Conservation (phyloP, 768 basidiomycete genomes). For the Termitomyces sp. region DNA sequence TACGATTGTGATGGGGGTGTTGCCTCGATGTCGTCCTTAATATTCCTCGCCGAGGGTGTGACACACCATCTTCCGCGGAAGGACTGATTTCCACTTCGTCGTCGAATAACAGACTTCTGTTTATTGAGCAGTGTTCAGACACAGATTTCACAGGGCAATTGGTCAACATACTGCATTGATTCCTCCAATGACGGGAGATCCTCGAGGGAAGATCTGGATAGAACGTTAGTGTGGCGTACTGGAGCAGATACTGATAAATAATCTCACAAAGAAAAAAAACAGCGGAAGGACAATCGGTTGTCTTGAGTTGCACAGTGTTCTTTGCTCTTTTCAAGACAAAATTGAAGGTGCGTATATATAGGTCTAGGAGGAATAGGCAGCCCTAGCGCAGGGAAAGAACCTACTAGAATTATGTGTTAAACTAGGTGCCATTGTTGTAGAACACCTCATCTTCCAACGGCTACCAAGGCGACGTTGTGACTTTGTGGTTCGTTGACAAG, state of each 20-base stretch:
- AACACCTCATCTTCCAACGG: too few relatives aligned
- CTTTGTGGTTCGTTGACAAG: too few relatives aligned
- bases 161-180: neutral
- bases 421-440: neutral
- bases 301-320: neutral
- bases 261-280: neutral
- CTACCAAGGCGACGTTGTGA: too few relatives aligned
- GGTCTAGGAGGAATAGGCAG: too few relatives aligned
- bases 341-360: neutral
- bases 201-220: neutral
- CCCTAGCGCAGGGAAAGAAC: neutral
- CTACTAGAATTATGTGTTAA: neutral
- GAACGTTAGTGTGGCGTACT: neutral
- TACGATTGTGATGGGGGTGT: neutral
- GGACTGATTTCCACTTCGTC: neutral
- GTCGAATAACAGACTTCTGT: neutral
- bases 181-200: neutral
- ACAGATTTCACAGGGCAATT: neutral
- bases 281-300: neutral
- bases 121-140: neutral
- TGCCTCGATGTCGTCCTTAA: too few relatives aligned
- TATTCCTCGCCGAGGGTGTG: neutral
- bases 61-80: neutral
- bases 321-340: too few relatives aligned
- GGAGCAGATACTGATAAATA: neutral